Base-by-base conservation (phyloP, 371 early-diverging fungal species). In the Scutellospora calospora region DNA sequence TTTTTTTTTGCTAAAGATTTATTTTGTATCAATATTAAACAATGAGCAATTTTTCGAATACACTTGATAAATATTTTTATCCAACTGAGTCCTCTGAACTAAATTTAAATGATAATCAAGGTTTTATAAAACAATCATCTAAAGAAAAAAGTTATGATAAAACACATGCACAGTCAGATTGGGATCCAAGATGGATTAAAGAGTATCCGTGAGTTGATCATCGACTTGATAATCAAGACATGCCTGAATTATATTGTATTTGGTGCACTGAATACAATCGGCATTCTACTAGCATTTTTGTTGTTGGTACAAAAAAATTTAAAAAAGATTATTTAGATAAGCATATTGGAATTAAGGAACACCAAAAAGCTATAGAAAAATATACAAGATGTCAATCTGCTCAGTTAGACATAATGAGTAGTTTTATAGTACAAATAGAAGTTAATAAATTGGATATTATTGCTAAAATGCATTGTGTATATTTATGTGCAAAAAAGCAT, bases 271-370 rank as follows among this genome's bases (percentile, higher is more conserved):
- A 62, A 29, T 18, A 63, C 33, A 63, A 63, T 63, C 14, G 20
- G 18, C 27, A 62, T 62, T 62, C 33, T 62, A 62, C 12, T 16
- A 18, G 29, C 6, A 18, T 12, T 16, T 62, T 62, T 31, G 18
- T 62, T 62, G 31, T 62, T 22, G 16, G 20, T 31, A 62, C 3
- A 18, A 62, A 62, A 62, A 60, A 60, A 25, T 60, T 60, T 11
- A 60, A 60, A 60, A 60, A 60, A 60, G 3, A 60, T 60, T 60
- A 62, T 62, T 62, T 62, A 33, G 18, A 62, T 33, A 62, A 4
- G 0, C 31, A 62, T 62, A 29, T 62, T 14, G 2, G 14, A 29
- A 62, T 18, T 27, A 60, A 60, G 22, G 27, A 60, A 60, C 9
- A 60, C 25, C 60, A 60, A 5, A 60, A 60, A 31, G 62, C 31